phyloP scores from a whole-genome alignment of 768 basidiomycete genomes.

The Lactarius indigo region DNA sequence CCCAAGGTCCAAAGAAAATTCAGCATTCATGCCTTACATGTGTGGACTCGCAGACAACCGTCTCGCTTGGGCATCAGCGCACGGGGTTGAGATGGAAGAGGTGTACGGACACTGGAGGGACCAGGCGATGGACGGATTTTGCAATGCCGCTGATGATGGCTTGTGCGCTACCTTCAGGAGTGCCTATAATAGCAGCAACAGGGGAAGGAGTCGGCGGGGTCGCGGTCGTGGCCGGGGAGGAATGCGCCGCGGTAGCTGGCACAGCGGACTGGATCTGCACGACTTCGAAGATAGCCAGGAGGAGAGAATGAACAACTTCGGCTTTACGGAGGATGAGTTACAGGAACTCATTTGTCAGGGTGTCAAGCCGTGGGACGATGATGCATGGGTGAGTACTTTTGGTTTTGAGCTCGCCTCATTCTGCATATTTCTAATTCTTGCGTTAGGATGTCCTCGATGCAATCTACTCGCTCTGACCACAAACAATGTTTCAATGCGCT shows the following conservation, averaged over 20 bases:
- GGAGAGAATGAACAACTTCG: conserved; percentile 29
- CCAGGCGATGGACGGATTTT: not conserved
- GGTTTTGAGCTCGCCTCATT: not conserved
- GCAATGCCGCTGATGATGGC: not conserved
- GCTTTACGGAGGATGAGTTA: conserved; percentile 36
- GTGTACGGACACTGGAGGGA: not conserved
- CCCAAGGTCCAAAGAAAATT: not conserved
- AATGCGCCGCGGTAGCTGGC: not conserved
- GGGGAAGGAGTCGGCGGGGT: not conserved
- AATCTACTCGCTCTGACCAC: not conserved
- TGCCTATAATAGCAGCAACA: too few species aligned
- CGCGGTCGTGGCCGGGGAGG: not conserved
- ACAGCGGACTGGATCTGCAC: conserved; percentile 5
- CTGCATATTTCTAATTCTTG: not conserved
- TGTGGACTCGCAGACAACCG: conserved; percentile 1
- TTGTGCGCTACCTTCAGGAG: too few species aligned
- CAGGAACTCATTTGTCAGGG: conserved; percentile 38
- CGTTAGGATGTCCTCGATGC: conserved; percentile 11
- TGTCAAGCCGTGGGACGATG: conserved; percentile 45
- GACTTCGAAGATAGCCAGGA: conserved; percentile 16
- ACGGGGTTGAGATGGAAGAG: conserved; percentile 10
- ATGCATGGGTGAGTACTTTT: conserved; percentile 36
- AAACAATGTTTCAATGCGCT: not conserved
- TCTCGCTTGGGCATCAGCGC: conserved; percentile 4
- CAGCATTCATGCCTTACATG: conserved; percentile 11